A percentile compares a stretch with the other conserved stretches of the same genome.
phyloP scores from a whole-genome alignment of 192 early-diverging fungal genomes.

The Rhizophagus clarus region DNA sequence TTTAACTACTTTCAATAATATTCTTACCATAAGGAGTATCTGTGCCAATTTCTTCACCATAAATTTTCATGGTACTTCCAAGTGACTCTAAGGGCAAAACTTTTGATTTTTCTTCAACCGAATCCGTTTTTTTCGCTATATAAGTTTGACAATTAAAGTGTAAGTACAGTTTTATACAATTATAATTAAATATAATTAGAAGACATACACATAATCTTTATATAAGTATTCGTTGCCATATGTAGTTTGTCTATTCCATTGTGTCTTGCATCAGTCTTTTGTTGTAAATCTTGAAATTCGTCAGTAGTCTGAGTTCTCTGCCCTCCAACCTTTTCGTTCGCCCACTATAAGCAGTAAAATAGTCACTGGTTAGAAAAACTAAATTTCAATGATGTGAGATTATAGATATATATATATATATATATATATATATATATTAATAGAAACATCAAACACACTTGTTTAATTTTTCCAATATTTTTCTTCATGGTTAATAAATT shows the following conservation, averaged over 20 bases:
- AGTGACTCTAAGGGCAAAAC: conserved; percentile 64
- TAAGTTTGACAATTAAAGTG: conserved; percentile 19
- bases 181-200: too few relatives aligned
- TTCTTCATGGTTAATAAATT: conserved; percentile 48
- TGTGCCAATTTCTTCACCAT: conserved; percentile 52
- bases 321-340: conserved; percentile 80
- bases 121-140: conserved; percentile 68
- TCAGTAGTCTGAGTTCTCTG: conserved; percentile 74
- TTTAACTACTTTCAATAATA: conserved; percentile 17
- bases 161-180: too few relatives aligned
- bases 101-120: conserved; percentile 65
- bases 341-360: conserved; percentile 48
- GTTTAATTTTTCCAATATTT: conserved; percentile 68
- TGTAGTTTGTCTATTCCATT: conserved; percentile 67
- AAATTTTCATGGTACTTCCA: conserved; percentile 62
- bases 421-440: too few relatives aligned
- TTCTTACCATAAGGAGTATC: conserved; percentile 45
- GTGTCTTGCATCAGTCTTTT: conserved; percentile 68
- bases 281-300: conserved; percentile 79
- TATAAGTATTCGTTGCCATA: conserved; percentile 53
- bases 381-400: neutral
- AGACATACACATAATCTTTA: conserved; percentile 44
- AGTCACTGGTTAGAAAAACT: neutral
- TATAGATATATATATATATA: too few relatives aligned
- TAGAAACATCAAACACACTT: conserved; percentile 45